Base-by-base conservation (phyloP, 306 rosid genomes). In the Psophocarpus tetragonolobus region DNA sequence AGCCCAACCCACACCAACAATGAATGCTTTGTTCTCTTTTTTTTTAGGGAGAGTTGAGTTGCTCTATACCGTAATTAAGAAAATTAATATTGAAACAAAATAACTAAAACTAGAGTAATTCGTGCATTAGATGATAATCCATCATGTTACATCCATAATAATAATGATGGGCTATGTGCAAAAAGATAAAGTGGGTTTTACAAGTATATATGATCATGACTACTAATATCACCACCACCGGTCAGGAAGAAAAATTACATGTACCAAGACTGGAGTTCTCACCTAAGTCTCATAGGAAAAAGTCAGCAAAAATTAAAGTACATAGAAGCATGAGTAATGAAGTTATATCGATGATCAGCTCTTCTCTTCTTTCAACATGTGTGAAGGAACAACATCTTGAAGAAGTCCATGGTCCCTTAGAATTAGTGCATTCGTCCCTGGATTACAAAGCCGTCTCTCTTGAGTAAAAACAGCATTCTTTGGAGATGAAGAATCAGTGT, bases 361-460 rank as follows among this genome's bases (percentile, higher is more conserved):
- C 86, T 76, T 76, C 91, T 64, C 81, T 78, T 85, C 90, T 85
- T 92, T 88, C 72, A 92, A 77, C 91, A 82, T 88, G 67, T 88
- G 85, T 11, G 92, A 86, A 57, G 97, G 85, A 81, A 88, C 71
- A 48, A 91, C 85, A 85, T 95, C 97, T 80, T 95, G 93, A 86
- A 92, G 97, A 82, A 92, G 90, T 6, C 97, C 97, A 66, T 88
- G 86, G 57, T 90, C 92, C 18, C 75, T 81, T 51, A 81, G 32
- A 78, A 81, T n/a, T n/a, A n/a, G 68, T n/a, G 88, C 66, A 48
- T 68, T 44, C 0, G 82, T 60, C 42, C 45, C 86, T 1, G 67
- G 74, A 73, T 76, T 80, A 78, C 90, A 89, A 70, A 88, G 62
- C 76, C 76, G 73, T 76, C 84, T 83, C 54, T 88, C 93, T 36